A percentile compares a stretch with the other conserved stretches of the same genome.
Conservation (phyloP, 83 land plant genomes). For the Diphasiastrum complanatum region DNA sequence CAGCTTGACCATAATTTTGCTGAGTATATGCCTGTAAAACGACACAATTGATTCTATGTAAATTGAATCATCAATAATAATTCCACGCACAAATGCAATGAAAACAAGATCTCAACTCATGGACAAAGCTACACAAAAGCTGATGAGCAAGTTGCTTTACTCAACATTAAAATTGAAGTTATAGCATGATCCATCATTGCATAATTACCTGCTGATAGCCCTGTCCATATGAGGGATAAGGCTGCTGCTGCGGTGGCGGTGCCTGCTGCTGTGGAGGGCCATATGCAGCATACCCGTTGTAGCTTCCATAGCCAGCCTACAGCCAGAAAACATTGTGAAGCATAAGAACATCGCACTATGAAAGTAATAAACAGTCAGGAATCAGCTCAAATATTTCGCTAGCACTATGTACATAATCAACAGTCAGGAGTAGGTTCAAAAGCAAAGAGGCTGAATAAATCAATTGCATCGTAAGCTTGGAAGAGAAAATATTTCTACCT, state of each 20-base stretch:
- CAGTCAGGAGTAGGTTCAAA: no score
- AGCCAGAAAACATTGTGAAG: neutral
- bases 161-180: neutral
- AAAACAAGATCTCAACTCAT: neutral
- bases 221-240: conserved; percentile 20
- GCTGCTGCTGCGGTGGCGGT: conserved; percentile 21
- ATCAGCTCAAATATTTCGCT: neutral
- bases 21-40: conserved; percentile 35
- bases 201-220: conserved; percentile 14
- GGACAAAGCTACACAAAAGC: no score
- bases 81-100: neutral
- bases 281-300: conserved; percentile 23
- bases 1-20: conserved; percentile 39
- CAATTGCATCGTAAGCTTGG: no score
- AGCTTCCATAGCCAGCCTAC: conserved; percentile 19
- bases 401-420: neutral
- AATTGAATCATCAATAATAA: neutral
- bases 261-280: conserved; percentile 22
- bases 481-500: no score
- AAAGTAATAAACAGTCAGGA: neutral
- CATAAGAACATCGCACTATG: neutral
- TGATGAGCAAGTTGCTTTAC: neutral
- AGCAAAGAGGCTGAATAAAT: no score
- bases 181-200: neutral
- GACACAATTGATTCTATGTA: neutral